Evolutionary conservation across 768 basidiomycete genomes (phyloP), one percentile per base, ranked within the genome.

Genomic region (Russula earlei): DNA sequence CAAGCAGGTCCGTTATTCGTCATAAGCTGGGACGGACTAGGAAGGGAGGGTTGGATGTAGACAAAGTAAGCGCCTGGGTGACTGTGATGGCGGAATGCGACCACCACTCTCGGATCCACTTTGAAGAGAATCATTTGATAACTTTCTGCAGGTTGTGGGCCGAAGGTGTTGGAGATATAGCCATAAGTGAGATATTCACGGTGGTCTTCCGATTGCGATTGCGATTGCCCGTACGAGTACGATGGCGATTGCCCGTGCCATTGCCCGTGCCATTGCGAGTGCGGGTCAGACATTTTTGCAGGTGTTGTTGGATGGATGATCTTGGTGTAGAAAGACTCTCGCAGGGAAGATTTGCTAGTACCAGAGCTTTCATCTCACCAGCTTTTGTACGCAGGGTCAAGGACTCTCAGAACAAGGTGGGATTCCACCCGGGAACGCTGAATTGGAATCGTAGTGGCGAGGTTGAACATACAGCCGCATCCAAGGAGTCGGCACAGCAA

Each of bases 151-250:
- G 5, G n/a, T 15, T 37, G 46, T 0, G 59, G 52, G 10, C 4
- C 14, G 43, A 61, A 61, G n/a, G 44, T 58, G 24, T 54, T 20
- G 25, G 57, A 15, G 15, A 61, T 47, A 43, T 52, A 58, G 15
- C 59, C 52, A 12, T 58, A 47, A 19, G 45, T 36, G 24, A 33
- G 52, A 24, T 43, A 34, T 20, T 43, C 34, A 4, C 4, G 27
- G 14, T 15, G 8, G 11, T n/a, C n/a, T n/a, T n/a, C n/a, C n/a
- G n/a, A n/a, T n/a, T n/a, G n/a, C n/a, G n/a, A n/a, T n/a, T n/a
- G n/a, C n/a, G n/a, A n/a, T n/a, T n/a, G 49, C 49, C 51, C 53
- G 40, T 12, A 53, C 36, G 22, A 15, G 20, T 15, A 19, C 33
- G 14, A n/a, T n/a, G n/a, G n/a, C n/a, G n/a, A n/a, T n/a, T n/a